These are phyloP conservation scores for Phytophthora nicotianae DNA, from an alignment of 352 stramenopile genomes.

Conservation along the genomic window DNA sequence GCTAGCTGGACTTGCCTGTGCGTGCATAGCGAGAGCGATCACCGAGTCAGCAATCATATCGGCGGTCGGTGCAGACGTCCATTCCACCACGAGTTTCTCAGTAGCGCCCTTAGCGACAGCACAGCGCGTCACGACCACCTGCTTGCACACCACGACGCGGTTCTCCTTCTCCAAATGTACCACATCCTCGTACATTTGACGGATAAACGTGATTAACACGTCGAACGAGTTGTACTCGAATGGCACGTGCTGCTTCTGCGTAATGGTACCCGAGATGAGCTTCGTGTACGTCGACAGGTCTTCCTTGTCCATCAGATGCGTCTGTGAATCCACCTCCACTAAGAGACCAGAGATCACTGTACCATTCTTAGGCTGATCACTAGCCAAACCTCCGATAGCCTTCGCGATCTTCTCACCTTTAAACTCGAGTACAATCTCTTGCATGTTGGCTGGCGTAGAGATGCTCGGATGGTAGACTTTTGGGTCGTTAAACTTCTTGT, in stretches of 20 bases:
- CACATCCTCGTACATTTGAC: conserved; percentile 86
- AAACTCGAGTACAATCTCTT: conserved; percentile 88
- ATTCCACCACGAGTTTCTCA: conserved; percentile 75
- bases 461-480: conserved; percentile 87
- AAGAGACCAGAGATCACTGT: conserved; percentile 82
- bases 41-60: conserved; percentile 97
- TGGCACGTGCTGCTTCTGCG: conserved; percentile 85
- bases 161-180: conserved; percentile 57
- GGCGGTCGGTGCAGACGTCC: conserved; percentile 91
- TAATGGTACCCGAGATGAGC: conserved; percentile 79
- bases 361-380: conserved; percentile 77
- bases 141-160: conserved; percentile 72
- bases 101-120: conserved; percentile 31
- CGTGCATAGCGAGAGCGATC: conserved; percentile 96
- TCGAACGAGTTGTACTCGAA: conserved; percentile 84
- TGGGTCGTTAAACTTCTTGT: conserved; percentile 90
- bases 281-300: conserved; percentile 89
- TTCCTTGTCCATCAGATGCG: conserved; percentile 84
- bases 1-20: conserved; percentile 77
- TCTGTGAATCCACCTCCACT: conserved; percentile 88
- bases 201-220: conserved; percentile 78
- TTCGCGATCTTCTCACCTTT: conserved; percentile 90
- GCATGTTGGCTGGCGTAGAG: conserved; percentile 86
- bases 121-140: conserved; percentile 72
- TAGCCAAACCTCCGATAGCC: conserved; percentile 76